A percentile compares a stretch with the other conserved stretches of the same genome.
Evolutionary conservation across 306 rosid species (phyloP).

Genomic region (Cucumis cinereus): DNA sequence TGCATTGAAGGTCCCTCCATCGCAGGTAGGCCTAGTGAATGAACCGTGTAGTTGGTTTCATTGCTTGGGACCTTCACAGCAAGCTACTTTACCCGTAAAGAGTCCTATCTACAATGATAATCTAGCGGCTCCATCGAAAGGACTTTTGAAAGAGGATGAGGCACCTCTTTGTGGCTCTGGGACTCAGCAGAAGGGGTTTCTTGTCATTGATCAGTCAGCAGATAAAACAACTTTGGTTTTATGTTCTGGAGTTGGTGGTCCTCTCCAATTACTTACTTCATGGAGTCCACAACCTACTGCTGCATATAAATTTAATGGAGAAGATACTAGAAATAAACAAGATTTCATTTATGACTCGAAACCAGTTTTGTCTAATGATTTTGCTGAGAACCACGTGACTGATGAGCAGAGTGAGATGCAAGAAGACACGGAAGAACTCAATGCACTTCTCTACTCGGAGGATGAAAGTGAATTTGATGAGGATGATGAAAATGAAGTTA

Average conservation of each 20-base stretch:
- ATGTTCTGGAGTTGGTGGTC: conserved; percentile 42
- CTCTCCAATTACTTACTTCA: conserved; percentile 36
- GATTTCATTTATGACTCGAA: conserved; percentile 25
- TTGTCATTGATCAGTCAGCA: conserved; percentile 57
- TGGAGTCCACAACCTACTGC: conserved; percentile 29
- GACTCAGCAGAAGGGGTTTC: conserved; percentile 38
- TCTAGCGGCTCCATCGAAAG: conserved; percentile 11
- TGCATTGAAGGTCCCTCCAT: conserved; percentile 29
- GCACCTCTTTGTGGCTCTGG: conserved; percentile 17
- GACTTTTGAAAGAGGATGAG: conserved; percentile 10
- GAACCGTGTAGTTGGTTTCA: conserved; percentile 69
- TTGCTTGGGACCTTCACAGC: conserved; percentile 47
- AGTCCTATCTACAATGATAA: conserved; percentile 19
- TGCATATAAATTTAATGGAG: conserved; percentile 13
- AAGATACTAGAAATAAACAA: conserved; percentile 18
- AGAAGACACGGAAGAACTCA: conserved; percentile 79
- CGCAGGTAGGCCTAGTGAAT: conserved; percentile 30
- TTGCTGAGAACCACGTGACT: conserved; percentile 25
- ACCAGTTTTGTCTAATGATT: conserved; percentile 31
- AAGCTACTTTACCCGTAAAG: conserved; percentile 32
- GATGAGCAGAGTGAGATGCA: conserved; percentile 60
- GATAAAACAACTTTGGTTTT: conserved; percentile 55
- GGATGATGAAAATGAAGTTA: conserved; percentile 62
- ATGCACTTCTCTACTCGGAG: conserved; percentile 84
- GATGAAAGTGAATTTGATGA: conserved; percentile 40